These are phyloP conservation scores for Salix purpurea DNA, from an alignment of 345 rosid genomes.

Conservation along the genomic window DNA sequence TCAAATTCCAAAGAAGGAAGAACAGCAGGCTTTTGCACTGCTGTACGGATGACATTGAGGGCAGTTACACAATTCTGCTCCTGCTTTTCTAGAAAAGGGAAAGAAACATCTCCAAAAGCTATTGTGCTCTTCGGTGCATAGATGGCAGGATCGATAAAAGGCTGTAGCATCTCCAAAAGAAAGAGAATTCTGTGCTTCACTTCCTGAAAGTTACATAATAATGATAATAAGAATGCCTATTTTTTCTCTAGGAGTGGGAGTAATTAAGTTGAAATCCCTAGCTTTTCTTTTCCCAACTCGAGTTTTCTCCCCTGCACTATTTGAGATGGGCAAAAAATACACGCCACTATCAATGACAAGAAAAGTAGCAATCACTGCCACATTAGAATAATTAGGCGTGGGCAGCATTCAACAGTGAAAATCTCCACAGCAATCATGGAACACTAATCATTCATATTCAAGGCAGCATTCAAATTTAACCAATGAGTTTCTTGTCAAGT, in stretches of 20 bases:
- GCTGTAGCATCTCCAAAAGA: slow-evolving; percentile 80
- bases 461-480: too few relatives aligned
- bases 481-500: too few relatives aligned
- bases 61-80: slow-evolving; percentile 54
- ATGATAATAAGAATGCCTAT: neutral
- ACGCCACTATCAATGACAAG: too few relatives aligned
- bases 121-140: slow-evolving; percentile 44
- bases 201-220: slow-evolving; percentile 44
- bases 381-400: too few relatives aligned
- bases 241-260: neutral
- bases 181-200: slow-evolving; percentile 77
- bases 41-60: slow-evolving; percentile 62
- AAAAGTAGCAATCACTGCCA: too few relatives aligned
- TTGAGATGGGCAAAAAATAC: too few relatives aligned
- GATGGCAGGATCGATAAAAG: slow-evolving; percentile 70
- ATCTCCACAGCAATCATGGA: too few relatives aligned
- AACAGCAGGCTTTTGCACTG: slow-evolving; percentile 63
- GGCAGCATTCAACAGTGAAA: too few relatives aligned
- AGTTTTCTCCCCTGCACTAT: too few relatives aligned
- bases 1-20: slow-evolving; percentile 67
- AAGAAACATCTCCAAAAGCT: slow-evolving; percentile 55
- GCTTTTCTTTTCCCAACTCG: too few relatives aligned
- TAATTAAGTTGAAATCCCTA: neutral
- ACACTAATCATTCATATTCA: too few relatives aligned
- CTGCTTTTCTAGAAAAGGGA: slow-evolving; percentile 46